phyloP scores from a whole-genome alignment of 2,329 filamentous ascomycete genomes.

The Pyrenophora teres region DNA sequence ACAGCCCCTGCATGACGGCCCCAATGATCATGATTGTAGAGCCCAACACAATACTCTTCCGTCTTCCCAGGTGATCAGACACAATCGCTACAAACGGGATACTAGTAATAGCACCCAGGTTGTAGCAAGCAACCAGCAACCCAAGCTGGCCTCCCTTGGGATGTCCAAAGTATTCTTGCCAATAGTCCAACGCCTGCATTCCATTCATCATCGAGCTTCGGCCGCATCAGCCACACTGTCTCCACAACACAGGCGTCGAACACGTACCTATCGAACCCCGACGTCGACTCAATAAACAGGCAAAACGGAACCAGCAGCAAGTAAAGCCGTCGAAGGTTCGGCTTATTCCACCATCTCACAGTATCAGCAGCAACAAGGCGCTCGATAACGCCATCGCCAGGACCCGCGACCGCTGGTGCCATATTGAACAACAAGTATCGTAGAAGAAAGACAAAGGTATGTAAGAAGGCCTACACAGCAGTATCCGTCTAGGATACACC shows the following conservation, averaged over 20 bases:
- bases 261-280: slow-evolving; percentile 59
- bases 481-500: too few species aligned
- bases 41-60: slow-evolving; percentile 62
- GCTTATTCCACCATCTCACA: slow-evolving; percentile 62
- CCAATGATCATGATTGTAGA: slow-evolving; percentile 61
- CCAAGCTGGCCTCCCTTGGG: slow-evolving; percentile 56
- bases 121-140: slow-evolving; percentile 64
- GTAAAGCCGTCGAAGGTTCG: slow-evolving; percentile 62
- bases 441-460: too few species aligned
- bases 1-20: slow-evolving; percentile 61
- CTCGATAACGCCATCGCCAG: slow-evolving; percentile 40
- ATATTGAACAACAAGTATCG: slow-evolving; percentile 10
- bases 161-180: slow-evolving; percentile 55
- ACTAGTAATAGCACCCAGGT: slow-evolving; percentile 62
- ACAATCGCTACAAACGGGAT: slow-evolving; percentile 63
- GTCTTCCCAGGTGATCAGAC: slow-evolving; percentile 60
- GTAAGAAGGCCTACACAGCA: too few species aligned
- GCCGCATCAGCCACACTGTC: background rate
- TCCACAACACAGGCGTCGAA: too few species aligned
- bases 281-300: slow-evolving; percentile 67
- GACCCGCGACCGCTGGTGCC: slow-evolving; percentile 26
- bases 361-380: slow-evolving; percentile 43
- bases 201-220: slow-evolving; percentile 47
- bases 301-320: slow-evolving; percentile 63
- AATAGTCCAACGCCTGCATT: slow-evolving; percentile 42